Evolutionary conservation across 2,329 filamentous ascomycete species (phyloP).

Genomic region (Lojkania enalia): DNA sequence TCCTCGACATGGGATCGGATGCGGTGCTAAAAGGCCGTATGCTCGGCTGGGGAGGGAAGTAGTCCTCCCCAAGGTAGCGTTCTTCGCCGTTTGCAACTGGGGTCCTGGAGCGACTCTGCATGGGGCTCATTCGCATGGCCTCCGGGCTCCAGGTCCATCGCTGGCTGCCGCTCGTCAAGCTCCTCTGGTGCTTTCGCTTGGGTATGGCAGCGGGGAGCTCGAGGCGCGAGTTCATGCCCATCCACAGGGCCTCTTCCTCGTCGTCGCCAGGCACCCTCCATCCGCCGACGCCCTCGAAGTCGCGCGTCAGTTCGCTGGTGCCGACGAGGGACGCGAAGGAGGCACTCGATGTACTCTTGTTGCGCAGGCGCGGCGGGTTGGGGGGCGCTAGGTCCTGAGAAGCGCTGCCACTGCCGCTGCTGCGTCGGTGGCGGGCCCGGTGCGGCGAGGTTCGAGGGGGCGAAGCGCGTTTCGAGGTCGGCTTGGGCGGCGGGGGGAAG

Average conservation of each 20-base stretch:
- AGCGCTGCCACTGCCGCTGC: slow-evolving; percentile 26
- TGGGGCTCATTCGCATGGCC: slow-evolving; percentile 42
- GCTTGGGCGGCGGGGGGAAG: slow-evolving; percentile 26
- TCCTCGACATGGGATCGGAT: slow-evolving; percentile 22
- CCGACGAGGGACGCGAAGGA: slow-evolving; percentile 41
- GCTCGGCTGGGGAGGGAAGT: slow-evolving; percentile 31
- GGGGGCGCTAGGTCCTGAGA: slow-evolving; percentile 25
- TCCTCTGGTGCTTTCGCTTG: slow-evolving; percentile 34
- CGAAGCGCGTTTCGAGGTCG: slow-evolving; percentile 19
- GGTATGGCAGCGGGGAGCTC: slow-evolving; percentile 41
- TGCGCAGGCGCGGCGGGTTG: slow-evolving; percentile 20
- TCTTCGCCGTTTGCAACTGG: slow-evolving; percentile 24
- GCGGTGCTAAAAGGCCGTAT: slow-evolving; percentile 23
- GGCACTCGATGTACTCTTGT: slow-evolving; percentile 40
- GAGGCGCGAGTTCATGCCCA: slow-evolving; percentile 48
- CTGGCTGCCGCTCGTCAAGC: slow-evolving; percentile 38
- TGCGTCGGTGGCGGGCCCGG: slow-evolving; percentile 28
- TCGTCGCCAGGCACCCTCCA: slow-evolving; percentile 43
- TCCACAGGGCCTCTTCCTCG: slow-evolving; percentile 50
- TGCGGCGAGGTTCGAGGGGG: slow-evolving; percentile 24
- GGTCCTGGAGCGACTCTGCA: slow-evolving; percentile 41
- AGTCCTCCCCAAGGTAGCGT: slow-evolving; percentile 22
- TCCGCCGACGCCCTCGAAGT: slow-evolving; percentile 51
- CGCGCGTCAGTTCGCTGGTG: slow-evolving; percentile 37
- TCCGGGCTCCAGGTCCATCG: slow-evolving; percentile 37